These are phyloP conservation scores for Porcisia deanei DNA, from an alignment of 208 protist species.

Conservation along the genomic window DNA sequence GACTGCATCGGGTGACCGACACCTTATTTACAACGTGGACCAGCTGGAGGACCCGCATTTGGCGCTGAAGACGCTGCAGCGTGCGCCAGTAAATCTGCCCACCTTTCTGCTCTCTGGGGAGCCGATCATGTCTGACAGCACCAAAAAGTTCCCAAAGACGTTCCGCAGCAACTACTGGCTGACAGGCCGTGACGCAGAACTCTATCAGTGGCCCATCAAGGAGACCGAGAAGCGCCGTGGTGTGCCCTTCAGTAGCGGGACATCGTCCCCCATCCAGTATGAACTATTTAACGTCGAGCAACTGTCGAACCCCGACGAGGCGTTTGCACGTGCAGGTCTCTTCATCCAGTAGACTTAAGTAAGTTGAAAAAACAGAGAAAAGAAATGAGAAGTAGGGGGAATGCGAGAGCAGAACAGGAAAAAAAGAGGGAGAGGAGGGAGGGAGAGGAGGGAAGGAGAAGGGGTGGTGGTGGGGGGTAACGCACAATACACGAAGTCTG, in stretches of 20 bases:
- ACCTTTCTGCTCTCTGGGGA: constrained; percentile 86
- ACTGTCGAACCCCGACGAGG: constrained; percentile 84
- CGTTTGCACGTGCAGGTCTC: constrained; percentile 83
- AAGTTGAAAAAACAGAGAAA: background rate
- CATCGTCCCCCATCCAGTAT: constrained; percentile 57
- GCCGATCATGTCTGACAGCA: constrained; percentile 69
- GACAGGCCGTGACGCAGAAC: constrained; percentile 78
- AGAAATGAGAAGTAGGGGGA: background rate
- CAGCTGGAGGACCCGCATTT: constrained; percentile 85
- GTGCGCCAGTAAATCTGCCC: constrained; percentile 72
- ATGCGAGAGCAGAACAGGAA: background rate
- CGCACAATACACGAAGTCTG: no score
- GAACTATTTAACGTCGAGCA: constrained; percentile 91
- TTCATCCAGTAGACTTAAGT: constrained; percentile 58
- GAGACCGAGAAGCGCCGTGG: constrained; percentile 80
- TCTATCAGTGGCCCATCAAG: constrained; percentile 90
- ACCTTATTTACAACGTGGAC: constrained; percentile 88
- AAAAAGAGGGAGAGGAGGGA: background rate
- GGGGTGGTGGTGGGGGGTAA: no score
- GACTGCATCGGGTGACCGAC: constrained; percentile 62
- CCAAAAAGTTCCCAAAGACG: constrained; percentile 72
- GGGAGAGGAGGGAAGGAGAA: background rate
- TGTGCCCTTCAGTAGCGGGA: constrained; percentile 55
- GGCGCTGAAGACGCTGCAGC: constrained; percentile 82
- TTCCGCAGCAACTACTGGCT: constrained; percentile 91